Percentiles rank a stretch among this genome's conserved stretches.
Conservation (phyloP, 2,329 filamentous ascomycete genomes). For the Bipolaris cookei region DNA sequence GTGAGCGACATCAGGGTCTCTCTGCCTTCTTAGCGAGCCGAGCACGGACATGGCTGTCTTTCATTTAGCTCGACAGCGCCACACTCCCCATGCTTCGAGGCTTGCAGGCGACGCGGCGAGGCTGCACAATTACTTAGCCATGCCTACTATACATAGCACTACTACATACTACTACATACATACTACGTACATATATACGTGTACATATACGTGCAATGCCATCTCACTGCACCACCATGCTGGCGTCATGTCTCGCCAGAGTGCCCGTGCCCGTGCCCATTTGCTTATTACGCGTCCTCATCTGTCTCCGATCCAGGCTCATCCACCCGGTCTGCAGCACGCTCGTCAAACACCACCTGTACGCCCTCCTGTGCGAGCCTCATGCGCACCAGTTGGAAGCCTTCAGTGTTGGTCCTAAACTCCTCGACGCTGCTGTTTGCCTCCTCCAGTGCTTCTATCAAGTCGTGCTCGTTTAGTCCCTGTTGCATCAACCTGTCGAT, state of each 20-base stretch:
- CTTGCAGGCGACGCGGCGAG: conserved; percentile 8
- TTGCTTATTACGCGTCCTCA: conserved; percentile 11
- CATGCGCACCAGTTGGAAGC: conserved; percentile 27
- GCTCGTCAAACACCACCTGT: conserved; percentile 35
- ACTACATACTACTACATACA: not conserved
- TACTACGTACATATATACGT: not conserved
- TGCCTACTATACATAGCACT: not conserved
- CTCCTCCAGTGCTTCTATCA: conserved; percentile 28
- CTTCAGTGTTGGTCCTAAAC: conserved; percentile 36
- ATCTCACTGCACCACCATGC: conserved; percentile 3
- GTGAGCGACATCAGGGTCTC: conserved; percentile 14
- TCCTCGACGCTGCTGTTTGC: conserved; percentile 34
- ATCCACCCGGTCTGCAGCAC: conserved; percentile 1
- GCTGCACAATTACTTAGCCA: not conserved
- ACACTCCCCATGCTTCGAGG: not conserved
- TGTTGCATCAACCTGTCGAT: conserved; percentile 27
- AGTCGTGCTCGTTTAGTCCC: conserved; percentile 26
- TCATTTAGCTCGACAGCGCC: conserved; percentile 18
- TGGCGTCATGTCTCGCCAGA: not conserved
- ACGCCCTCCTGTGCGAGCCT: conserved; percentile 36
- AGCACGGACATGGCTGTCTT: conserved; percentile 21
- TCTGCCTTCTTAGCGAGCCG: conserved; percentile 6
- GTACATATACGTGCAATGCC: conserved; percentile 1
- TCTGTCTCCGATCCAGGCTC: conserved; percentile 21
- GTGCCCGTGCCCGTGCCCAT: conserved; percentile 2